phyloP scores from a whole-genome alignment of 2,329 filamentous ascomycete genomes.

The Aspergillus floridensis region DNA sequence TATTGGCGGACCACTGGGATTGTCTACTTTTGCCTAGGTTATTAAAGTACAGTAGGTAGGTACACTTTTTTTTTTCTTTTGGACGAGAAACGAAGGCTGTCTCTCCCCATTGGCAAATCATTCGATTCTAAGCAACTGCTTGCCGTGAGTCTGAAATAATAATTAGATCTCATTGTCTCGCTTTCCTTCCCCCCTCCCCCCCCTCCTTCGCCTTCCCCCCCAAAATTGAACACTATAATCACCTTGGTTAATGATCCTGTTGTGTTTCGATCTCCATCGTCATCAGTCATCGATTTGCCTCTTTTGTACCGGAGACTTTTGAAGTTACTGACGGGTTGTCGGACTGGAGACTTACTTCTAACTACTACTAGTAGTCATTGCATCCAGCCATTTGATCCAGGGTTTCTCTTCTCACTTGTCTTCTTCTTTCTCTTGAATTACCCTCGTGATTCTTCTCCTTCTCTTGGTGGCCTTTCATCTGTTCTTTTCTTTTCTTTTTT shows the following conservation, averaged over 20 bases:
- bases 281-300: not conserved
- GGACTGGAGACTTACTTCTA: constrained; percentile 12
- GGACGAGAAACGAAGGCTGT: not conserved
- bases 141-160: not conserved
- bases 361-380: constrained; percentile 3
- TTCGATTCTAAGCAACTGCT: too few relatives aligned
- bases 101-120: not conserved
- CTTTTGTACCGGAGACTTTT: not conserved
- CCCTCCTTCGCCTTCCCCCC: not conserved
- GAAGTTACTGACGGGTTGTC: not conserved
- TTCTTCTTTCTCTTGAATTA: constrained; percentile 8
- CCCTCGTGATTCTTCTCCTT: not conserved
- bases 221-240: not conserved
- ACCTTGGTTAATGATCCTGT: not conserved
- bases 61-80: not conserved
- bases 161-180: not conserved
- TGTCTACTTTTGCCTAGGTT: not conserved
- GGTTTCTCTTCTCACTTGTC: constrained; percentile 6
- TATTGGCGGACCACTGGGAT: not conserved
- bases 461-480: not conserved
- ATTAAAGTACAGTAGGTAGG: not conserved
- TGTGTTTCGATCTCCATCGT: not conserved
- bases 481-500: constrained; percentile 8
- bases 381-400: not conserved
- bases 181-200: not conserved